phyloP scores from a whole-genome alignment of 495 filamentous ascomycete species.

The Bacidia rubella region DNA sequence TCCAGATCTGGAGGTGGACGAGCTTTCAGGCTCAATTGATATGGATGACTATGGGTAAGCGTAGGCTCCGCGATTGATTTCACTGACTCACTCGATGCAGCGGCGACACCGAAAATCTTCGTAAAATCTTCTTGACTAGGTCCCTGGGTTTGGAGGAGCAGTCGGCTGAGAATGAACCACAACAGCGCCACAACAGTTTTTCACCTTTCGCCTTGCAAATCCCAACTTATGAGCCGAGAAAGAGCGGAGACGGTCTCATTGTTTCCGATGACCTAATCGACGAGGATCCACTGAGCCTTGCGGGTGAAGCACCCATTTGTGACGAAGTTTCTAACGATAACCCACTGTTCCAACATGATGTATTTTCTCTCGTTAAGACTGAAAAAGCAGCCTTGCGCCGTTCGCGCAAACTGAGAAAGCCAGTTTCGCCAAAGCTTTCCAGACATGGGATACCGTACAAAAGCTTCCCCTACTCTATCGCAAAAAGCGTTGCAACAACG shows the following conservation, averaged over 20 bases:
- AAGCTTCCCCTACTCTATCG: slow-evolving; percentile 51
- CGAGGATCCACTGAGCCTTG: background rate
- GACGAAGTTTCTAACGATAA: too few species aligned
- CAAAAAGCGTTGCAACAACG: slow-evolving; percentile 62
- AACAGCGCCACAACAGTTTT: background rate
- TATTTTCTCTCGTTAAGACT: background rate
- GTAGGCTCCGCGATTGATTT: background rate
- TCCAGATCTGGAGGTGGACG: slow-evolving; percentile 21
- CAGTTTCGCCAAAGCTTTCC: slow-evolving; percentile 48
- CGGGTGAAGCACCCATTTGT: too few species aligned
- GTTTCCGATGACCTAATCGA: background rate
- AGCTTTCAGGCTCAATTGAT: slow-evolving; percentile 25
- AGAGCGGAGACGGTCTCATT: slow-evolving; percentile 9
- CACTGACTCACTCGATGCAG: slow-evolving; percentile 25
- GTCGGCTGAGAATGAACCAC: background rate
- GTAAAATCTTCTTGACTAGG: slow-evolving; percentile 26
- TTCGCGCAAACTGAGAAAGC: slow-evolving; percentile 20
- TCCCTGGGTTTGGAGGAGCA: background rate
- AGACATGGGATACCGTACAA: slow-evolving; percentile 62
- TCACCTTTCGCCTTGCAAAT: slow-evolving; percentile 9
- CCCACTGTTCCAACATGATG: too few species aligned
- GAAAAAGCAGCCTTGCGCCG: background rate
- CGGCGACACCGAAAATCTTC: slow-evolving; percentile 34
- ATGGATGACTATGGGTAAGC: slow-evolving; percentile 18
- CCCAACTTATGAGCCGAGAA: slow-evolving; percentile 1